Evolutionary conservation across 2,329 filamentous ascomycete species (phyloP), one percentile per base, ranked within the genome.

Genomic region (Fusarium sacchari): DNA sequence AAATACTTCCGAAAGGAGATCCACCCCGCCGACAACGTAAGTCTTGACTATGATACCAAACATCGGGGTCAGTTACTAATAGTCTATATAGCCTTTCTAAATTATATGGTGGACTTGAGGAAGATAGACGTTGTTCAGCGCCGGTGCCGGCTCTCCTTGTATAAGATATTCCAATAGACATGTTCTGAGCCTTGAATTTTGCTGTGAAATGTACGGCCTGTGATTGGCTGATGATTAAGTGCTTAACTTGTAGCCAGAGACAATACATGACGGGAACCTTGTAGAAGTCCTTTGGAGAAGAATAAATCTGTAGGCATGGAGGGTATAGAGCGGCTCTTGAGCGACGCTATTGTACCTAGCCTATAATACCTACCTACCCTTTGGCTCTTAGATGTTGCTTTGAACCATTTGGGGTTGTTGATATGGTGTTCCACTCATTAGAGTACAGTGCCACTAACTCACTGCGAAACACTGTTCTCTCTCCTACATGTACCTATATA

Each of bases 21-120:
- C 75, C 86, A 88, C 76, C 84, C 89, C 67, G 88, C 89, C 68
- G 90, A 92, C 83, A 91, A 90, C 83, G 89, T 91, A 77, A 84
- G 89, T 86, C 17, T 83, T 17, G 17, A 15, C 6, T 17, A 24
- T 43, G 15, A 12, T 11, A 17, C 9, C 22, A 3, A 32, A 18
- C 13, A 32, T 22, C 39, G 18, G 26, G 22, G 14, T 32, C 18
- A 15, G 2, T 28, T 57, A 50, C 78, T 83, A 73, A 83, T 64
- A 22, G 6, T 22, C 12, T 11, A 36, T 18, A 17, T 34, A 84
- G 83, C 83, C 83, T 59, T 85, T 85, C 79, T 85, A 84, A 84
- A 78, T 72, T 57, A 64, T 58, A 43, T 75, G 77, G 73, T 76
- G 73, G 75, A 74, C 56, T 58, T 57, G 52, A 40, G 63, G 66